Evolutionary conservation across 345 rosid species (phyloP).

Genomic region (Murraya paniculata): DNA sequence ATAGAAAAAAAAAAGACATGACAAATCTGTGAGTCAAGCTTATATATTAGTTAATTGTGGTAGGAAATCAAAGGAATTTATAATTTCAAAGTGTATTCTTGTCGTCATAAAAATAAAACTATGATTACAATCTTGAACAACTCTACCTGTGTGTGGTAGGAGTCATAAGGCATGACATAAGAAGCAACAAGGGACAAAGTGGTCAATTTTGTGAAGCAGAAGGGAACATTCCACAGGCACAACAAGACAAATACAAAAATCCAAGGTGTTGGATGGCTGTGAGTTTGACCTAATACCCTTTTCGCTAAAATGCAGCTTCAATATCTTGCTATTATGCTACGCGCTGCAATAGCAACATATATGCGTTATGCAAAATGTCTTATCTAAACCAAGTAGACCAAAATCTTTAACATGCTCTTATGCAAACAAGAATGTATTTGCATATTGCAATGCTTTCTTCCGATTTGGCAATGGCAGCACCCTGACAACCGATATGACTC

Average conservation of each 20-base stretch:
- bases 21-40: background rate
- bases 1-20: no score
- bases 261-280: conserved; percentile 21
- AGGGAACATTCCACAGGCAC: conserved; percentile 2
- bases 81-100: background rate
- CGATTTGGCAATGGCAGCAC: background rate
- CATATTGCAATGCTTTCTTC: no score
- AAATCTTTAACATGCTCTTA: background rate
- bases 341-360: background rate
- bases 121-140: conserved; percentile 14
- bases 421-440: background rate
- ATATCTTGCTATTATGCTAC: background rate
- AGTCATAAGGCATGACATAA: conserved; percentile 12
- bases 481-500: background rate
- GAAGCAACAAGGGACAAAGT: background rate
- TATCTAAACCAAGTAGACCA: background rate
- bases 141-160: conserved; percentile 2
- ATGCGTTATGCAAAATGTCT: background rate
- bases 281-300: conserved; percentile 4
- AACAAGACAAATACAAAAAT: conserved; percentile 33
- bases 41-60: background rate
- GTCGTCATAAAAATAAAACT: background rate
- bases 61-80: background rate
- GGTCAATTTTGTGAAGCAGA: background rate
- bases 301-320: background rate